Evolutionary conservation across 2,329 filamentous ascomycete species (phyloP), one percentile per base, ranked within the genome.

Genomic region (Paracoccidioides brasiliensis): DNA sequence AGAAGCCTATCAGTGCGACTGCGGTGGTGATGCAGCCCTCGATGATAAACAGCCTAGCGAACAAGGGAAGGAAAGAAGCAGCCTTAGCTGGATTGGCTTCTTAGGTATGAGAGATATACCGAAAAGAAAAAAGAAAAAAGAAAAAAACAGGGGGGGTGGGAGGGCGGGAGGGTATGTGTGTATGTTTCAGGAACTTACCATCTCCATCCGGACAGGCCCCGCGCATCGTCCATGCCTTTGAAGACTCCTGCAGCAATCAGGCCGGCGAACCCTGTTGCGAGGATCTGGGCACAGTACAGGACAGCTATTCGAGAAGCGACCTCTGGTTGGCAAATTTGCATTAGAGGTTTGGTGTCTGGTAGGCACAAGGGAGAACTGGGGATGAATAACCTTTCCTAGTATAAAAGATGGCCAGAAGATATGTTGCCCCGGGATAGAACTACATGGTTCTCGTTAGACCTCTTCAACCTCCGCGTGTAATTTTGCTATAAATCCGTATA

Each of bases 371-470:
- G 33, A 49, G 33, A n/a, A 4, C 6, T 6, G 32, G 9, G 33
- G 6, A 14, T 9, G 0, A 15, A 38, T 22, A 62, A 67, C 81
- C 79, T 52, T 77, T 76, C 50, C 81, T 75, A 1, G 82, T 85
- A 67, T 86, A 86, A 78, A 82, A 86, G 61, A 83, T 81, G 0
- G 80, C 82, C 22, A 85, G 73, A 48, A 84, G 80, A 45, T 84
- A 73, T 9, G 85, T 73, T 0, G 80, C 80, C 44, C 83, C 83
- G 0, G 83, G 82, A 32, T 84, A 71, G 66, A 84, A 84, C 58
- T 61, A 58, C 4, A 0, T 14, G 28, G 22, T 32, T 2, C 32
- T 15, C 12, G 8, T 54, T 41, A 54, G 52, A 33, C 12, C 12
- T 22, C 30, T 4, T n/a, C 44, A 6, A 12, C 6, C 4, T 12